These are phyloP conservation scores for Talaromyces sp. DNA, from an alignment of 2,329 filamentous ascomycete genomes.

Conservation along the genomic window DNA sequence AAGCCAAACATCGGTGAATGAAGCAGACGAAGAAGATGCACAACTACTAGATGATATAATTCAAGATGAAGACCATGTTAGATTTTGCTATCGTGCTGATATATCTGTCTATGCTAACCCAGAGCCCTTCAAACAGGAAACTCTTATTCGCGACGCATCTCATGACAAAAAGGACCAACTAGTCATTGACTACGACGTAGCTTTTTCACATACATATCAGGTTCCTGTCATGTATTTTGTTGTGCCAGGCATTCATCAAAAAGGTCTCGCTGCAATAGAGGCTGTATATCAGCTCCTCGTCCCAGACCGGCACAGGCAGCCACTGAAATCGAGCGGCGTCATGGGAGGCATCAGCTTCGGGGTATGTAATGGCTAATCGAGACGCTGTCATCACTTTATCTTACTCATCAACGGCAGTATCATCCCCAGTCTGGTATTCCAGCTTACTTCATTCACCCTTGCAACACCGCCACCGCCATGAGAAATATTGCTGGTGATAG, in stretches of 20 bases:
- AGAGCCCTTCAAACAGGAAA: constrained; percentile 27
- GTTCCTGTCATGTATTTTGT: constrained; percentile 73
- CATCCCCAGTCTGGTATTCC: constrained; percentile 76
- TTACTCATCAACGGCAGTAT: constrained; percentile 52
- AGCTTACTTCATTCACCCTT: constrained; percentile 88
- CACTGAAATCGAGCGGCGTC: constrained; percentile 55
- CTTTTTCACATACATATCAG: constrained; percentile 68
- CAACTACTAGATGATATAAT: constrained; percentile 13
- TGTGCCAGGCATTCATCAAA: constrained; percentile 52
- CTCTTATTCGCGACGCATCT: constrained; percentile 29
- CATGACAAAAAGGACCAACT: constrained; percentile 28
- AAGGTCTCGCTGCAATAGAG: constrained; percentile 57
- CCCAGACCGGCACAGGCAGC: constrained; percentile 57
- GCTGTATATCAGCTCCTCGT: constrained; percentile 66
- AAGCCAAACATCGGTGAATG: background rate
- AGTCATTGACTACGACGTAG: constrained; percentile 64
- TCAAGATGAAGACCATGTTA: constrained; percentile 27
- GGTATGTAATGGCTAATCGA: constrained; percentile 39
- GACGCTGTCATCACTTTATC: constrained; percentile 10
- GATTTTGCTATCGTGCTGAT: background rate
- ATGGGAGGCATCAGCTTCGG: constrained; percentile 71
- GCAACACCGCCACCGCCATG: constrained; percentile 79
- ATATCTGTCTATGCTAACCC: background rate
- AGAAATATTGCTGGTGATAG: constrained; percentile 48
- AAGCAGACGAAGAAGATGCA: constrained; percentile 10